A percentile compares a stretch with the other conserved stretches of the same genome.
Conservation (phyloP, 805 yeast genomes). For the Wickerhamomyces chambardii region DNA sequence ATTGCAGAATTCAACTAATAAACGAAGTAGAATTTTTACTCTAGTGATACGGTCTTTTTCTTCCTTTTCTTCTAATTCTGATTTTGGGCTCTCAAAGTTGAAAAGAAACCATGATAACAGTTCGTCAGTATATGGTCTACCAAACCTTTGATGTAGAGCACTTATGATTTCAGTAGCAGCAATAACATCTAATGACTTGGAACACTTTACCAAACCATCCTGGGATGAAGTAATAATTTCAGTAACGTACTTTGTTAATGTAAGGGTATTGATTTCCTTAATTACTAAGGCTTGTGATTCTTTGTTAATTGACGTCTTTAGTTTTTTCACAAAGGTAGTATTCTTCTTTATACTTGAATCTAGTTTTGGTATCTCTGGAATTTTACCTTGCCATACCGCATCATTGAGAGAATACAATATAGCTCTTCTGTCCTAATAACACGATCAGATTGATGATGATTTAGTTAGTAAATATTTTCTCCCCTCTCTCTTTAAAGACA, state of each 20-base stretch:
- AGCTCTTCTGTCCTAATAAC: neutral
- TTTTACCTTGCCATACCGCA: constrained; percentile 13
- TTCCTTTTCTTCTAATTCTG: constrained; percentile 28
- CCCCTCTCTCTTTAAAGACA: too few species aligned
- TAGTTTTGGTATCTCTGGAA: constrained; percentile 16
- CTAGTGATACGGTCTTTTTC: constrained; percentile 28
- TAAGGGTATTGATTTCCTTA: constrained; percentile 51
- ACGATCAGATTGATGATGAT: too few species aligned
- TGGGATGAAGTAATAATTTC: constrained; percentile 56
- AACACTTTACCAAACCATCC: constrained; percentile 50
- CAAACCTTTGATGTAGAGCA: constrained; percentile 72
- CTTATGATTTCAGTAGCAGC: constrained; percentile 64
- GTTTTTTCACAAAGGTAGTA: constrained; percentile 66
- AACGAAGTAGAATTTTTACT: constrained; percentile 37
- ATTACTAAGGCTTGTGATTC: constrained; percentile 41
- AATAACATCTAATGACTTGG: constrained; percentile 44
- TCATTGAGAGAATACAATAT: constrained; percentile 2
- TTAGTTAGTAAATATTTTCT: too few species aligned
- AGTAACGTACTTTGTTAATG: constrained; percentile 65
- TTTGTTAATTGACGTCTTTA: constrained; percentile 45
- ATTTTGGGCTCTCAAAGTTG: constrained; percentile 26
- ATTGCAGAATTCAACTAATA: constrained; percentile 49
- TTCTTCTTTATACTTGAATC: constrained; percentile 81
- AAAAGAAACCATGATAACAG: constrained; percentile 33
- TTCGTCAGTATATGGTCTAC: constrained; percentile 37